Evolutionary conservation across 345 rosid genomes (phyloP).

Genomic region (Populus davidiana): DNA sequence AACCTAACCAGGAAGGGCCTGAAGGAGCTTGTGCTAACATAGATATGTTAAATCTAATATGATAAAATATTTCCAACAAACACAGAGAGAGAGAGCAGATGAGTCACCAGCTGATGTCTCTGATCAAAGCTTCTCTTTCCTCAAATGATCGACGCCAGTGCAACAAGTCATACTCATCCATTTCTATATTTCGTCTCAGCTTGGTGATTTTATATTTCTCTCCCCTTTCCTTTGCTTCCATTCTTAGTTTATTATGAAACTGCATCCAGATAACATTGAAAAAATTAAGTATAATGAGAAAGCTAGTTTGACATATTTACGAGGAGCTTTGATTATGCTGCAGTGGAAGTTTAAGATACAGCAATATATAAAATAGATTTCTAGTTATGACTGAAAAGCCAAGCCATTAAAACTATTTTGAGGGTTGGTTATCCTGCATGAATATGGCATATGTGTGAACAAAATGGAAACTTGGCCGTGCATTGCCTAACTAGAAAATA

Average conservation of each 20-base stretch:
- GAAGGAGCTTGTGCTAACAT: neutral
- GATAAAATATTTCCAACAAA: no score
- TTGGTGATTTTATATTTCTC: conserved; percentile 64
- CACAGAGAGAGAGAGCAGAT: neutral
- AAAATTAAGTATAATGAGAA: neutral
- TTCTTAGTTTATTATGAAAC: conserved; percentile 65
- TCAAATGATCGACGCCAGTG: conserved; percentile 91
- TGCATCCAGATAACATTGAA: conserved; percentile 25
- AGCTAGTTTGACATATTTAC: neutral
- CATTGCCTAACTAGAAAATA: neutral
- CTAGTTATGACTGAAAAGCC: neutral
- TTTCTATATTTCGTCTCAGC: conserved; percentile 73
- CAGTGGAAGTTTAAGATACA: neutral
- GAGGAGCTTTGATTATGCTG: neutral
- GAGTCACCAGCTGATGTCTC: conserved; percentile 89
- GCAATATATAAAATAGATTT: neutral
- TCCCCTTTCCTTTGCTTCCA: conserved; percentile 72
- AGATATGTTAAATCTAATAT: neutral
- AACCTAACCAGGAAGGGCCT: neutral
- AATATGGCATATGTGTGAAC: no score
- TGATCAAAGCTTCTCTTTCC: conserved; percentile 90
- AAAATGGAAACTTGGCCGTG: no score
- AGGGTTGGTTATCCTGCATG: no score
- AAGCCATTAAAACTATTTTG: neutral
- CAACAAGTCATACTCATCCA: conserved; percentile 85